A percentile compares a stretch with the other conserved stretches of the same genome.
phyloP scores from a whole-genome alignment of 345 rosid species.

The Syzygium aromaticum region DNA sequence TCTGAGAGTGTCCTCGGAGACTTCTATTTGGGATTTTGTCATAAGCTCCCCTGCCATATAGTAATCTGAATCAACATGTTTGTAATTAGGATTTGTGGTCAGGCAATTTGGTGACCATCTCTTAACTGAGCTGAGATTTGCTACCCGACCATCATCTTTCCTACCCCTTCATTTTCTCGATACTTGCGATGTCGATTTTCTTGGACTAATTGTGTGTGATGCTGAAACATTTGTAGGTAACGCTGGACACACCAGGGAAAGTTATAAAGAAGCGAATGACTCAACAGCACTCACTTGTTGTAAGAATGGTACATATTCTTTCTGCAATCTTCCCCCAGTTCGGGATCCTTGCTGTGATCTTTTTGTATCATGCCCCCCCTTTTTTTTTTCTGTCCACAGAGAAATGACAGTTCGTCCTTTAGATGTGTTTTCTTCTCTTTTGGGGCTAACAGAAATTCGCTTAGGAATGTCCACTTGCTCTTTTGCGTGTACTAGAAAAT shows the following conservation, averaged over 20 bases:
- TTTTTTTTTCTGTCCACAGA: slow-evolving; percentile 24
- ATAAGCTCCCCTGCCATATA: not conserved
- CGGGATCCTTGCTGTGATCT: slow-evolving; percentile 23
- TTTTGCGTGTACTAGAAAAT: slow-evolving; percentile 6
- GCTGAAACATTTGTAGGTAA: not conserved
- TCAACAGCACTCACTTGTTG: slow-evolving; percentile 13
- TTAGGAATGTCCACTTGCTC: slow-evolving; percentile 8
- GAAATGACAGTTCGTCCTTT: slow-evolving; percentile 27
- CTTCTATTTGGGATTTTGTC: not conserved
- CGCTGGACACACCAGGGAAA: not conserved
- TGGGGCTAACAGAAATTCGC: slow-evolving; percentile 16
- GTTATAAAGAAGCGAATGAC: slow-evolving; percentile 5
- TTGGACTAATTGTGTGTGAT: not conserved
- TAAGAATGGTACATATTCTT: slow-evolving; percentile 34
- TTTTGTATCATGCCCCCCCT: slow-evolving; percentile 41
- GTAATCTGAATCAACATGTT: not conserved
- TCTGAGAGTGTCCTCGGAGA: not conserved
- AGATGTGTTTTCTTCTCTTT: not conserved
- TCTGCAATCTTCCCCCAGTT: slow-evolving; percentile 10
- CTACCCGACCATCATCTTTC: not conserved
- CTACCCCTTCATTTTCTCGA: not conserved
- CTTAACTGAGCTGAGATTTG: not conserved
- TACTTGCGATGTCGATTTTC: not conserved
- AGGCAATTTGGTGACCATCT: not conserved
- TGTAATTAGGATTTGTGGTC: not conserved